Base-by-base conservation (phyloP, 169 alveolate species). In the Prorocentrum cordatum region DNA sequence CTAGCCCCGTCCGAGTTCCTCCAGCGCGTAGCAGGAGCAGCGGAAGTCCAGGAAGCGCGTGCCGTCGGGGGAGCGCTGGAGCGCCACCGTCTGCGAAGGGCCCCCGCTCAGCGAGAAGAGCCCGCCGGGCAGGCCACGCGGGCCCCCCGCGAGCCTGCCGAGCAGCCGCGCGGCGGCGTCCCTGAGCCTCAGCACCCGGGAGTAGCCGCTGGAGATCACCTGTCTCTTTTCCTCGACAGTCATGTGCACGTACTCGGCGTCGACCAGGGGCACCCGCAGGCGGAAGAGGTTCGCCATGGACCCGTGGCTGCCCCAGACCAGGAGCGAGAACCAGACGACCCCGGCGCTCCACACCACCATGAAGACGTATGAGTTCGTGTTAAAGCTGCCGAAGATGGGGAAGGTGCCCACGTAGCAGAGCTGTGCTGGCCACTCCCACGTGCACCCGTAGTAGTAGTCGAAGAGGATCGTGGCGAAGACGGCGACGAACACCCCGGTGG, bases 311-410 rank as follows among this genome's bases (percentile, higher is more conserved):
- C 54, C 54, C 47, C 32, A 70, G 39, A 75, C 54, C 45, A 75
- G 72, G 47, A 32, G 32, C 72, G 54, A 75, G 72, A 75, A 75
- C 86, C 86, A 75, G 29, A 59, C 50, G 29, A 75, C 86, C 16
- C 86, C 66, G 71, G 54, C 12, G 72, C 86, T 54, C 86, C 86
- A 75, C 14, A 75, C 27, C 67, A 50, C 7, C 58, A 73, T n/a
- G 32, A 62, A 62, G 72, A 35, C 86, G 38, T 75, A 75, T 26
- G 86, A 75, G 59, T 75, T 75, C 72, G 86, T 54, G 86, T 75
- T 71, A 20, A 75, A 75, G 62, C 86, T 75, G 29, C 86, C 86
- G 24, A 75, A 75, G 72, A 75, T 20, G 2, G 86, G 86, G 26
- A 75, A 75, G 14, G 86, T 75, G 31, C 86, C 68, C n/a, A n/a